phyloP scores from a whole-genome alignment of 2,329 filamentous ascomycete genomes.

The Colletotrichum eremochloae region DNA sequence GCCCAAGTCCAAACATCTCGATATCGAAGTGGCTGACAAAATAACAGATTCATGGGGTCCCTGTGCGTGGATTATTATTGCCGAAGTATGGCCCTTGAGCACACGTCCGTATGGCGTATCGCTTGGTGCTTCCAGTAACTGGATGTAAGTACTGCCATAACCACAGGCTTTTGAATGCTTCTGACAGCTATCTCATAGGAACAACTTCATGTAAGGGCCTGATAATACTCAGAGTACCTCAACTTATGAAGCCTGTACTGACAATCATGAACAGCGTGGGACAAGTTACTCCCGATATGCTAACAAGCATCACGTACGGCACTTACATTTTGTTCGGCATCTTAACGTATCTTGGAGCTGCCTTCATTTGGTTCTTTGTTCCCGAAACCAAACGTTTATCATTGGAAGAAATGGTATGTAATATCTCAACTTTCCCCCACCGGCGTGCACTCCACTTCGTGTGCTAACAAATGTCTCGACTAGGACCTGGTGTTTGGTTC shows the following conservation, averaged over 20 bases:
- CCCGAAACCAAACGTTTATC: slow-evolving; percentile 75
- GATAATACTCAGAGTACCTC: too few species aligned
- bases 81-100: slow-evolving; percentile 80
- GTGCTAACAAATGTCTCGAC: not conserved
- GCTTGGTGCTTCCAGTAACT: slow-evolving; percentile 75
- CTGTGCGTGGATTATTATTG: slow-evolving; percentile 80
- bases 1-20: slow-evolving; percentile 63
- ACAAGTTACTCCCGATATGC: slow-evolving; percentile 78
- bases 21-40: not conserved
- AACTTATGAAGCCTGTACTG: not conserved
- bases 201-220: slow-evolving; percentile 64
- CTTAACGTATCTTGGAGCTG: slow-evolving; percentile 72
- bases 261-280: slow-evolving; percentile 59
- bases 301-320: slow-evolving; percentile 74
- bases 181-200: slow-evolving; percentile 50
- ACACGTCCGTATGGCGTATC: slow-evolving; percentile 79
- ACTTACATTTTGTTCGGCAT: slow-evolving; percentile 80
- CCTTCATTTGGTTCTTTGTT: slow-evolving; percentile 73
- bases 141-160: slow-evolving; percentile 61
- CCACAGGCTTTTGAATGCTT: not conserved
- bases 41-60: slow-evolving; percentile 76
- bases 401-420: slow-evolving; percentile 71
- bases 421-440: too few species aligned
- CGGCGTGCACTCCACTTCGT: too few species aligned
- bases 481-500: slow-evolving; percentile 76